phyloP scores from a whole-genome alignment of 1,284 basidiomycete genomes.

The Ceratobasidium papillatum region DNA sequence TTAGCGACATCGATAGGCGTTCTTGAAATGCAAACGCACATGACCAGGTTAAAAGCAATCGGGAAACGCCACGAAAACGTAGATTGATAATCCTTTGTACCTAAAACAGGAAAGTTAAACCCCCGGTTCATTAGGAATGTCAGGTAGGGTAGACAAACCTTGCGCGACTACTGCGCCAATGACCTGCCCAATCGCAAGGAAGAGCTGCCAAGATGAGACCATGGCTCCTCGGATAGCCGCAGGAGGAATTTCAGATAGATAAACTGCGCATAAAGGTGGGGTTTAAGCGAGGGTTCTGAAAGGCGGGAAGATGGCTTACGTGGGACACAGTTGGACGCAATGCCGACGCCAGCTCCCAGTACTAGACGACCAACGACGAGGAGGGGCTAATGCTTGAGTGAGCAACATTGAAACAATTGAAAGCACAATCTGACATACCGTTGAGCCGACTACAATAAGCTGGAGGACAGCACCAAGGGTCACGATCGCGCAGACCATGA shows the following conservation, averaged over 20 bases:
- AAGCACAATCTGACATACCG: constrained; percentile 45
- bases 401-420: background rate
- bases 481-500: constrained; percentile 49
- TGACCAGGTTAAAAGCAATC: constrained; percentile 55
- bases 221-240: constrained; percentile 55
- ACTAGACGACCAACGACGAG: constrained; percentile 55
- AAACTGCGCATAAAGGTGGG: constrained; percentile 50
- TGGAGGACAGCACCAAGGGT: constrained; percentile 54
- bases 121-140: background rate
- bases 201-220: constrained; percentile 55
- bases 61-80: constrained; percentile 54
- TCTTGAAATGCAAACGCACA: constrained; percentile 50
- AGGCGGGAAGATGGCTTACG: background rate
- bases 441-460: constrained; percentile 51
- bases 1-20: background rate
- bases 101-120: background rate
- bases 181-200: constrained; percentile 57
- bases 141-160: constrained; percentile 45
- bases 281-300: constrained; percentile 23
- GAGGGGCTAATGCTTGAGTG: constrained; percentile 46
- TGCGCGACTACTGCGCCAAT: constrained; percentile 56
- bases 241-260: constrained; percentile 56
- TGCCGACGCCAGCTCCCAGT: constrained; percentile 55
- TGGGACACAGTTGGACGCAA: constrained; percentile 51
- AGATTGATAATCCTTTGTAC: constrained; percentile 43